phyloP scores from a whole-genome alignment of 306 rosid genomes.

The Fragaria ananassa region DNA sequence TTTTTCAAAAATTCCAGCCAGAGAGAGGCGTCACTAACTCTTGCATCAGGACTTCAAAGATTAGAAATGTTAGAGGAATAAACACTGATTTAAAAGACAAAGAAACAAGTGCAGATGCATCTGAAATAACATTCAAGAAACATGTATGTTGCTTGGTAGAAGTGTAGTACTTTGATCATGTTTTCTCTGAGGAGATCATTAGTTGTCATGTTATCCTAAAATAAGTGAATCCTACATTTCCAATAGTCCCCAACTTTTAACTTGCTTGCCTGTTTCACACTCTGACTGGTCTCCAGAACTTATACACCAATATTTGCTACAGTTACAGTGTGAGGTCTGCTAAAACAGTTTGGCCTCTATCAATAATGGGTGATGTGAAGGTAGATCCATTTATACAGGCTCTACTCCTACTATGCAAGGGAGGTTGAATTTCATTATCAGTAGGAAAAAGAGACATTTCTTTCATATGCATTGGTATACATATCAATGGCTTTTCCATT shows the following conservation, averaged over 20 bases:
- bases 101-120: too few species aligned
- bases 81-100: too few species aligned
- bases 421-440: slow-evolving; percentile 32
- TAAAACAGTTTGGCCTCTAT: slow-evolving; percentile 36
- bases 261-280: slow-evolving; percentile 41
- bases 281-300: slow-evolving; percentile 44
- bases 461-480: slow-evolving; percentile 30
- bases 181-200: too few species aligned
- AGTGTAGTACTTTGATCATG: too few species aligned
- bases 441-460: slow-evolving; percentile 40
- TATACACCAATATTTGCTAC: slow-evolving; percentile 51
- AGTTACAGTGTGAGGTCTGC: slow-evolving; percentile 40
- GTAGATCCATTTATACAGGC: slow-evolving; percentile 36
- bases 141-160: too few species aligned
- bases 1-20: too few species aligned
- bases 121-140: too few species aligned
- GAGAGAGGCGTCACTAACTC: too few species aligned
- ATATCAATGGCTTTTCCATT: slow-evolving; percentile 16
- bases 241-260: slow-evolving; percentile 39
- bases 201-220: too few species aligned
- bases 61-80: too few species aligned
- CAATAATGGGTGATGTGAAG: slow-evolving; percentile 12
- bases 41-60: too few species aligned
- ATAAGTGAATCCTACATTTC: too few species aligned
- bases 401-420: slow-evolving; percentile 36